Base-by-base conservation (phyloP, 352 stramenopile genomes). In the Phytophthora sansomeana region DNA sequence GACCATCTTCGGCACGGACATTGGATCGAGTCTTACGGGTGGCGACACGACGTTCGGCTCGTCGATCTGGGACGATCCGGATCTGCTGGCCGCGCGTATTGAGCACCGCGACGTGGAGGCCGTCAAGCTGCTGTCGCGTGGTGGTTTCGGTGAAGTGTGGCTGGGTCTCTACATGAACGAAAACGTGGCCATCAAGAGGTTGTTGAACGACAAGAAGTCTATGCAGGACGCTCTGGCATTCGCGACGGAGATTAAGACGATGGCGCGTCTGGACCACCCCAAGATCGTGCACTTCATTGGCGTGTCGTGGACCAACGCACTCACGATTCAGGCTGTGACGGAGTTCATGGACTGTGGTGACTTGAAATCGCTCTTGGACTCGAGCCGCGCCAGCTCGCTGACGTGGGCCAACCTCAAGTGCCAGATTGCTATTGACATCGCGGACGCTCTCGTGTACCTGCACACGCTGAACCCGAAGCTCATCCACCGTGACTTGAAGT, bases 321-420 rank as follows among this genome's bases (percentile, higher is more conserved):
- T 85, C 58, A 78, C 80, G 0, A 88, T 92, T 35, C 78, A 89
- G 57, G 76, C 77, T 7, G 64, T 92, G 38, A 89, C 72, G 0
- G 84, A 91, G 50, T 91, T 86, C 42, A 89, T 91, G 80, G 80
- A 92, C 63, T 83, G 79, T 24, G 84, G 81, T 14, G 80, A 92
- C 39, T 59, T 92, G 13, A 77, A 78, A 29, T 77, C 70, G 56
- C 55, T 87, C 10, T 58, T 92, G 1, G 65, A 82, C 49, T 86
- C 71, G 16, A 72, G 32, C 5, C 60, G 69, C 41, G 63, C 75
- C 3, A 66, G 50, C 13, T 77, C 69, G 32, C 58, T 91, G 24
- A 85, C 80, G 26, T 91, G 81, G 81, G 66, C 67, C 13, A 82
- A 89, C 39, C 48, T 81, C 24, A 94, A 92, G 69, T 86, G 80